phyloP scores from a whole-genome alignment of 139 green algal species.

The Penium margaritaceum region DNA sequence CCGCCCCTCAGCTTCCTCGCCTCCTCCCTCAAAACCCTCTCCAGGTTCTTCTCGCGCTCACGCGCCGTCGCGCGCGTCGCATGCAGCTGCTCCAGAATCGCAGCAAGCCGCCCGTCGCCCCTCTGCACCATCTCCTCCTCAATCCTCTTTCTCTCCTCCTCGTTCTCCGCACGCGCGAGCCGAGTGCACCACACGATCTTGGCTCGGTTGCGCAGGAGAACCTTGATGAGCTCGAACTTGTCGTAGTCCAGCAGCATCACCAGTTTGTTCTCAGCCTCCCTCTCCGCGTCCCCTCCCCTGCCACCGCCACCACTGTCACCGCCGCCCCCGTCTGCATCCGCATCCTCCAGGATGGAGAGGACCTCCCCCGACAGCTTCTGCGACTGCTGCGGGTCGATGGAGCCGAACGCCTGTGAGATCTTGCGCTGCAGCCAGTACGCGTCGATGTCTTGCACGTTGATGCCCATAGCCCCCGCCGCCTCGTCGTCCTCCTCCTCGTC shows the following conservation, averaged over 20 bases:
- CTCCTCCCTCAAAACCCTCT: slow-evolving; percentile 83
- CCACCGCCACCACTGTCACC: slow-evolving; percentile 52
- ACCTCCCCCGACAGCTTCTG: slow-evolving; percentile 75
- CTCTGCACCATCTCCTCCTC: slow-evolving; percentile 62
- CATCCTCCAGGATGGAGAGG: slow-evolving; percentile 42
- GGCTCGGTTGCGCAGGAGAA: slow-evolving; percentile 76
- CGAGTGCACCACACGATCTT: slow-evolving; percentile 91
- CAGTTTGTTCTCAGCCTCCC: slow-evolving; percentile 77
- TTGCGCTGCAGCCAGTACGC: slow-evolving; percentile 96
- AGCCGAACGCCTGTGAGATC: slow-evolving; percentile 62
- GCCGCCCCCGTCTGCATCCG: slow-evolving; percentile 32
- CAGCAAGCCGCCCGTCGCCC: slow-evolving; percentile 49
- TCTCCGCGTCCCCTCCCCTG: slow-evolving; percentile 61
- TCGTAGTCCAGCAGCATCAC: slow-evolving; percentile 86
- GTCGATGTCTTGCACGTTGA: slow-evolving; percentile 79
- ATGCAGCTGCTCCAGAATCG: slow-evolving; percentile 75
- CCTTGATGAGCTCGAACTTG: slow-evolving; percentile 93
- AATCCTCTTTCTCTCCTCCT: slow-evolving; percentile 65
- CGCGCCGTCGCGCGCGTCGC: slow-evolving; percentile 67
- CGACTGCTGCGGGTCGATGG: slow-evolving; percentile 59
- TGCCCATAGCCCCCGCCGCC: slow-evolving; percentile 32
- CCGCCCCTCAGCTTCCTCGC: slow-evolving; percentile 65
- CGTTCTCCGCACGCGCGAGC: slow-evolving; percentile 70
- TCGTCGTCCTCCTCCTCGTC: slow-evolving; percentile 52
- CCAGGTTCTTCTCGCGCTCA: slow-evolving; percentile 57